phyloP scores from a whole-genome alignment of 208 protist species.

The Zelonia costaricensis region DNA sequence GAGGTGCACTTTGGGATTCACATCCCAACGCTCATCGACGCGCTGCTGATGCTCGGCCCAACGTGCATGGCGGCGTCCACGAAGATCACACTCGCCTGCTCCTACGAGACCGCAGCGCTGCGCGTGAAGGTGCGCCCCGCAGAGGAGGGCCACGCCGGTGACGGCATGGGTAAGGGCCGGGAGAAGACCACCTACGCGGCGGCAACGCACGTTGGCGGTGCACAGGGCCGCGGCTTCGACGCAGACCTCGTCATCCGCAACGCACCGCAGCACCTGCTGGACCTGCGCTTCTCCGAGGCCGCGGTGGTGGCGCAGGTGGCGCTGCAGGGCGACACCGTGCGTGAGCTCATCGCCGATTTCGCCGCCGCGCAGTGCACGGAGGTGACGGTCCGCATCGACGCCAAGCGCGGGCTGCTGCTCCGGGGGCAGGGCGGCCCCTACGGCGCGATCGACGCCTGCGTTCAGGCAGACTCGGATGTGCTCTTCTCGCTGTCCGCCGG shows the following conservation, averaged over 20 bases:
- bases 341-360: conserved; percentile 66
- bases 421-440: conserved; percentile 55
- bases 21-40: conserved; percentile 65
- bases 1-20: conserved; percentile 61
- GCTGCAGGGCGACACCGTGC: conserved; percentile 55
- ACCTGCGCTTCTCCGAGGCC: conserved; percentile 66
- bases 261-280: conserved; percentile 50
- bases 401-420: conserved; percentile 45
- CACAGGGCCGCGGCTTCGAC: conserved; percentile 41
- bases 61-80: conserved; percentile 24
- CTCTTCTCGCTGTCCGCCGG: conserved; percentile 36
- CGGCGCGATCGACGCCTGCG: conserved; percentile 47
- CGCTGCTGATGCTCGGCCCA: conserved; percentile 66
- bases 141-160: neutral
- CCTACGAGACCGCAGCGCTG: conserved; percentile 49
- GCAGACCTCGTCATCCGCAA: conserved; percentile 65
- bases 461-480: conserved; percentile 43
- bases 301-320: conserved; percentile 43
- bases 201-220: neutral
- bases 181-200: neutral
- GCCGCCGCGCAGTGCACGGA: conserved; percentile 58
- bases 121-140: conserved; percentile 62
- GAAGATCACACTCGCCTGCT: conserved; percentile 52
- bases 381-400: conserved; percentile 37
- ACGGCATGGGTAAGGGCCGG: neutral